Evolutionary conservation across 169 alveolate genomes (phyloP), one percentile per base, ranked within the genome.

Genomic region (Babesia divergens): DNA sequence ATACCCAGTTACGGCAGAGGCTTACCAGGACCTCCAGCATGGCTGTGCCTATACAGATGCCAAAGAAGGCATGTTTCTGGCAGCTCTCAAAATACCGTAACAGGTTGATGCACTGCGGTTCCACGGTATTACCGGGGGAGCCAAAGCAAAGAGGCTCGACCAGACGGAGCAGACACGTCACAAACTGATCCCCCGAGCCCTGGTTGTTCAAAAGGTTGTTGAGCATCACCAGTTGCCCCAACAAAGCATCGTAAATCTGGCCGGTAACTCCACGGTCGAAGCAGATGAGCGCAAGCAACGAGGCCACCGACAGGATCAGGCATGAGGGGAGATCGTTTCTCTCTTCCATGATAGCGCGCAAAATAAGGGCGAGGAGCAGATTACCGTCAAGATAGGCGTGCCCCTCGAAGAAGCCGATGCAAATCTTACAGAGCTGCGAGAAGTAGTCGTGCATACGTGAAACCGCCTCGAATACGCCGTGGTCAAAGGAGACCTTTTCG

Each of bases 61-160:
- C 84, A 38, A 74, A 59, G 64, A 54, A 74, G n/a, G 71, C 50
- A 31, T 47, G 72, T 20, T 58, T 56, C 24, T 38, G 59, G 0
- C 43, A 18, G 28, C 31, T 54, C 16, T 51, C 58, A 22, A 56
- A 58, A 26, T 5, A 29, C 6, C 35, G 29, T 29, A 42, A 31
- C 9, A 52, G 26, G 50, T 68, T 42, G 34, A 68, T 20, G 43
- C 59, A 43, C 62, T 68, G 58, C 22, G 68, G 68, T 22, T 68
- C 56, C 26, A 54, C 42, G 8, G 35, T 40, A 42, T 22, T n/a
- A 22, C 43, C 59, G 11, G 44, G 44, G 49, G 66, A 11, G 20
- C 77, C 72, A 26, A 74, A 74, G 51, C 69, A 47, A 34, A 69
- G 46, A 3, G 84, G 84, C 50, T 74, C 84, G 16, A 74, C 22